A percentile compares a stretch with the other conserved stretches of the same genome.
Conservation (phyloP, 495 filamentous ascomycete species). For the Rhypophila decipiens region DNA sequence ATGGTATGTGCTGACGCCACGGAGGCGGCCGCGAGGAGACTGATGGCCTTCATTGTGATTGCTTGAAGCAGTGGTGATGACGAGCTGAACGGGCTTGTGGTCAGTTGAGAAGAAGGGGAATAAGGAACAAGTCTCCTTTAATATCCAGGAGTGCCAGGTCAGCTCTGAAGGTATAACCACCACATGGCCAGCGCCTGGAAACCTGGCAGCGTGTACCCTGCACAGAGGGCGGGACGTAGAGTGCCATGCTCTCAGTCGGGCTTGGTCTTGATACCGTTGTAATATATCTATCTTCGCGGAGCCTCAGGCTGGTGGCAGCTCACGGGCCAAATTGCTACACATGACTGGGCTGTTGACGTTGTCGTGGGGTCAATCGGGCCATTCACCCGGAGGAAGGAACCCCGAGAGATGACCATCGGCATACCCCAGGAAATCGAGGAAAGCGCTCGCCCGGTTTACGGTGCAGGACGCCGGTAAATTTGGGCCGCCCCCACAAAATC, state of each 20-base stretch:
- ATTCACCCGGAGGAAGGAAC: neutral
- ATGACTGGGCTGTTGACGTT: neutral
- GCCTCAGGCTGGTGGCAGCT: no score
- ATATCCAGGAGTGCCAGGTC: no score
- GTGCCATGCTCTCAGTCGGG: neutral
- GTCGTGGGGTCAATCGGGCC: neutral
- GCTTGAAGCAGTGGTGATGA: neutral
- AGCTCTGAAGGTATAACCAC: no score
- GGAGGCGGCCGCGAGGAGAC: slow-evolving; percentile 24
- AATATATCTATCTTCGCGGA: neutral
- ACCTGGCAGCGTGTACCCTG: neutral
- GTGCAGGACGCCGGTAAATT: no score
- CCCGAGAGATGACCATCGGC: neutral
- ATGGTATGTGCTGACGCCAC: slow-evolving; percentile 48
- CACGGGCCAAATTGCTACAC: no score
- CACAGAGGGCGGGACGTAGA: neutral
- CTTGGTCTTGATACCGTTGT: neutral
- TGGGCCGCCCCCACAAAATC: no score
- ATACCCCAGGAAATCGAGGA: neutral
- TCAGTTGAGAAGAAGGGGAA: no score
- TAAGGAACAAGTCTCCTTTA: no score
- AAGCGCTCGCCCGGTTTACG: neutral
- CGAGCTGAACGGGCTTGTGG: neutral
- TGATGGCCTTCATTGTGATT: slow-evolving; percentile 20
- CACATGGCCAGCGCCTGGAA: neutral